A percentile compares a stretch with the other conserved stretches of the same genome.
phyloP scores from a whole-genome alignment of 1,284 basidiomycete species.

The Sanghuangporus baumii region DNA sequence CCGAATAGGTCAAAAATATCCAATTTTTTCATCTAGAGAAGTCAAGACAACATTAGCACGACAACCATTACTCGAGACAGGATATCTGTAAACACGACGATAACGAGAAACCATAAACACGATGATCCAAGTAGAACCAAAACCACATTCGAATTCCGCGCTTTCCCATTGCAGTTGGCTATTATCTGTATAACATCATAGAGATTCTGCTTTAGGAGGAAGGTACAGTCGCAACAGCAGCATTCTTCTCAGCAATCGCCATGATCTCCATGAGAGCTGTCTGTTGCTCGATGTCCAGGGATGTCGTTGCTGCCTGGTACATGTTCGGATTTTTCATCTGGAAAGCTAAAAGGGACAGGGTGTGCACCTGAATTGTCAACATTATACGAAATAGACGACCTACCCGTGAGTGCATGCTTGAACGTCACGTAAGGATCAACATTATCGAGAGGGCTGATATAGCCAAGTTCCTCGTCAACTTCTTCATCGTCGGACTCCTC shows the following conservation, averaged over 20 bases:
- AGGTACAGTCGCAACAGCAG: not conserved
- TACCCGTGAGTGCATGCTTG: conserved; percentile 69
- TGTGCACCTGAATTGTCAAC: not conserved
- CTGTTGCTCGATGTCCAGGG: conserved; percentile 65
- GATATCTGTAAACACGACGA: no score
- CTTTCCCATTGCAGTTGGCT: not conserved
- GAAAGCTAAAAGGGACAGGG: conserved; percentile 43
- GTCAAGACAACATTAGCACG: no score
- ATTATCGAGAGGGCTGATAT: conserved; percentile 70
- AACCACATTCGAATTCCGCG: not conserved
- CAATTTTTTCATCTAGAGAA: no score
- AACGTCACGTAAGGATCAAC: conserved; percentile 70
- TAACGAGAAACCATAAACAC: no score
- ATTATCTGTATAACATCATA: not conserved
- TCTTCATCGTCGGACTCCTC: conserved; percentile 42
- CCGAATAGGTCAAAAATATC: no score
- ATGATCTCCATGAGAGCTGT: conserved; percentile 78
- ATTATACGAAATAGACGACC: conserved; percentile 22
- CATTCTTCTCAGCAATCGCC: conserved; percentile 43
- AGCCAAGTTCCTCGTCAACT: conserved; percentile 75
- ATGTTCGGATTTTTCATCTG: conserved; percentile 61
- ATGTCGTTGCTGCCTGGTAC: conserved; percentile 69
- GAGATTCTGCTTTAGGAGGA: not conserved
- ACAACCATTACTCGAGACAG: no score
- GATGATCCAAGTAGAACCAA: no score